phyloP scores from a whole-genome alignment of 1,139 yeast genomes.

The Suhomyces chickasaworum region DNA sequence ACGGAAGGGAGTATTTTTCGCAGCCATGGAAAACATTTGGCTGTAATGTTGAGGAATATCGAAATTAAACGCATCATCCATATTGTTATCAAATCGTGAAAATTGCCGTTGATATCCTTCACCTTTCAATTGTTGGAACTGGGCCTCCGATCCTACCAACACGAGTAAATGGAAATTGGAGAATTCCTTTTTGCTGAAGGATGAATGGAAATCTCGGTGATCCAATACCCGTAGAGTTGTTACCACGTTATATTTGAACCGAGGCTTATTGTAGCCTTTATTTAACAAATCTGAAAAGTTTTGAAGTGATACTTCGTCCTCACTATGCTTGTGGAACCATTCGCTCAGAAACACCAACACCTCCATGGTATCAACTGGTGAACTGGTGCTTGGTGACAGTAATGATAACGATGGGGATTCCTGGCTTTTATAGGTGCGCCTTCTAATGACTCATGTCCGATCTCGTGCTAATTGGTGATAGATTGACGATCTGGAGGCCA shows the following conservation, averaged over 20 bases:
- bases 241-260: slow-evolving; percentile 46
- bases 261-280: slow-evolving; percentile 51
- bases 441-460: not conserved
- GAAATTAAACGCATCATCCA: slow-evolving; percentile 27
- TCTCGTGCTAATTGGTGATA: not conserved
- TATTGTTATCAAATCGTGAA: slow-evolving; percentile 15
- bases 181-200: slow-evolving; percentile 26
- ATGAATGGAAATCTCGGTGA: slow-evolving; percentile 33
- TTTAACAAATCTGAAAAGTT: slow-evolving; percentile 35
- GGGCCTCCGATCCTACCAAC: slow-evolving; percentile 31
- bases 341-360: slow-evolving; percentile 1
- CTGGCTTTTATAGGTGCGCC: not conserved
- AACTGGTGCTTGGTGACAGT: too few relatives aligned
- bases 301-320: slow-evolving; percentile 13
- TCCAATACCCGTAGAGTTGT: slow-evolving; percentile 35
- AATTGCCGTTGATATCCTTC: not conserved
- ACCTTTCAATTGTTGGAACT: slow-evolving; percentile 18
- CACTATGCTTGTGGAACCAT: slow-evolving; percentile 3
- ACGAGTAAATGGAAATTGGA: slow-evolving; percentile 26
- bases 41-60: slow-evolving; percentile 30
- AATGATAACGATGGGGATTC: not conserved
- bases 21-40: not conserved
- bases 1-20: not conserved
- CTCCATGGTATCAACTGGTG: not conserved
- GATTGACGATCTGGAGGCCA: not conserved